A percentile compares a stretch with the other conserved stretches of the same genome.
These are phyloP conservation scores for Ammopiptanthus mongolicus DNA, from an alignment of 306 rosid species.

Conservation along the genomic window DNA sequence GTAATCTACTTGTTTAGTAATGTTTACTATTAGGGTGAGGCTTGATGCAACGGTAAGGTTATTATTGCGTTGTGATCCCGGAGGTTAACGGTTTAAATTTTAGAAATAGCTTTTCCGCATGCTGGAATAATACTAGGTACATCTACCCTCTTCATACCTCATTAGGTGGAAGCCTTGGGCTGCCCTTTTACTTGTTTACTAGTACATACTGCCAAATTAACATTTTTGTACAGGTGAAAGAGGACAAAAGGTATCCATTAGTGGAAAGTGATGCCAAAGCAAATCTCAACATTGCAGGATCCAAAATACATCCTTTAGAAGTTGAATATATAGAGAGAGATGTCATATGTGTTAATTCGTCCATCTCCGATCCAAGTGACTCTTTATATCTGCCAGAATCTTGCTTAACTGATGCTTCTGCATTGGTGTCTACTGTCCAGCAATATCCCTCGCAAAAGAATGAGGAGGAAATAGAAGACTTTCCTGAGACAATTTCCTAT, in stretches of 20 bases:
- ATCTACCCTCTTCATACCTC: too few relatives aligned
- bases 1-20: neutral
- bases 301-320: conserved; percentile 25
- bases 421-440: conserved; percentile 20
- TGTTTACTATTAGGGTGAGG: too few relatives aligned
- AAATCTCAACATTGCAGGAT: conserved; percentile 18
- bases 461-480: neutral
- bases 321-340: conserved; percentile 29
- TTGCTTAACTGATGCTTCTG: conserved; percentile 13
- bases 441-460: conserved; percentile 28
- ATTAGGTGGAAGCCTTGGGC: too few relatives aligned
- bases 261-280: conserved; percentile 20
- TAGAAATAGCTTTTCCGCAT: too few relatives aligned
- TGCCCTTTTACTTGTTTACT: neutral
- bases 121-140: too few relatives aligned
- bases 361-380: conserved; percentile 4
- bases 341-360: conserved; percentile 17
- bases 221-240: conserved; percentile 30
- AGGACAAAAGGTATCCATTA: conserved; percentile 25
- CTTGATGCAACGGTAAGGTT: too few relatives aligned
- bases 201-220: neutral
- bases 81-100: too few relatives aligned
- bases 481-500: neutral
- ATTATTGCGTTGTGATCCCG: too few relatives aligned
- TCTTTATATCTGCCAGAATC: conserved; percentile 13